phyloP scores from a whole-genome alignment of 176 grass and related monocot genomes.

The Thalia dealbata region DNA sequence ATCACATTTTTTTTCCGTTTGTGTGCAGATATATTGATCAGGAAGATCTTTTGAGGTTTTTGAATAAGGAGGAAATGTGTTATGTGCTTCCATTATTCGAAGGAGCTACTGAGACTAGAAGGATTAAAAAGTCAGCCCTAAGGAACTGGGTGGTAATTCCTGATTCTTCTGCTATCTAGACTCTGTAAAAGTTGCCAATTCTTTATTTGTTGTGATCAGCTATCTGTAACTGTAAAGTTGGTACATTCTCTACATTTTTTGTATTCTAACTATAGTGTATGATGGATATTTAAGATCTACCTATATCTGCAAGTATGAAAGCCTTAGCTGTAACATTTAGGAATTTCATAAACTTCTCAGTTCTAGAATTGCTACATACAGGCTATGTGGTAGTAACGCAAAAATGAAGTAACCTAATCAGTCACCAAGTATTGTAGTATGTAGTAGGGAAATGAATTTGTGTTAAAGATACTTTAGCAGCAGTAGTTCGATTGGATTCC shows the following conservation, averaged over 20 bases:
- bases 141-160: constrained; percentile 96
- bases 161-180: neutral
- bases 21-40: constrained; percentile 60
- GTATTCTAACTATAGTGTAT: neutral
- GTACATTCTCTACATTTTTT: neutral
- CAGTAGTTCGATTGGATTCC: too few relatives aligned
- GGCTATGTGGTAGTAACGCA: too few relatives aligned
- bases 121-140: constrained; percentile 83
- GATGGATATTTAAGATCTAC: neutral
- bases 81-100: constrained; percentile 78
- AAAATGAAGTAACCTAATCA: too few relatives aligned
- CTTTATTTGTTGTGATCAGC: neutral
- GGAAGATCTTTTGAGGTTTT: constrained; percentile 79
- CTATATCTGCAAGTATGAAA: neutral
- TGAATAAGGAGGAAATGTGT: constrained; percentile 60
- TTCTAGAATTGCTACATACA: too few relatives aligned
- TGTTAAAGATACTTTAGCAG: too few relatives aligned
- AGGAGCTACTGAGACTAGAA: constrained; percentile 56
- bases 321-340: neutral
- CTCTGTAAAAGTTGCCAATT: neutral
- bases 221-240: neutral
- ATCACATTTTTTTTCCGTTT: constrained; percentile 16
- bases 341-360: too few relatives aligned
- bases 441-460: too few relatives aligned
- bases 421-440: too few relatives aligned